These are phyloP conservation scores for Phaeosphaeria sp. DNA, from an alignment of 2,329 filamentous ascomycete genomes.

Conservation along the genomic window DNA sequence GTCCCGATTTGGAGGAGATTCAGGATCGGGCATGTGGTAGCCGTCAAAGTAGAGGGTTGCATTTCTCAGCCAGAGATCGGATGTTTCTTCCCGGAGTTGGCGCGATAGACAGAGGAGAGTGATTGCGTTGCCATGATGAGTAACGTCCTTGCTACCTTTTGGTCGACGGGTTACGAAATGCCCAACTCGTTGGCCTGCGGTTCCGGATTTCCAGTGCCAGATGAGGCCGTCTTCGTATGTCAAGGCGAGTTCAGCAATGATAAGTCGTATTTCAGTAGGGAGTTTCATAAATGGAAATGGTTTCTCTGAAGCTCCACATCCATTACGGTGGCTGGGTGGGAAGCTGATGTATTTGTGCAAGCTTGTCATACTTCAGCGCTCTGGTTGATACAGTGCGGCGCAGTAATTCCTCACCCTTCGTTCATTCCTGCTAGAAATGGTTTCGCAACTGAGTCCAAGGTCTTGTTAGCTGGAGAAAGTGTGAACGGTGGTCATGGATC, in stretches of 20 bases:
- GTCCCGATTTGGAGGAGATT: not conserved
- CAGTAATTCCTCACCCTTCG: too few relatives aligned
- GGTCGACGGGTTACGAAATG: not conserved
- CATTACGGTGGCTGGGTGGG: too few relatives aligned
- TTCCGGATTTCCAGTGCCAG: slow-evolving; percentile 1
- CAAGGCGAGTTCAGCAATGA: not conserved
- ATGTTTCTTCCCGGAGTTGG: too few relatives aligned
- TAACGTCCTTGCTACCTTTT: not conserved
- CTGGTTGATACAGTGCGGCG: too few relatives aligned
- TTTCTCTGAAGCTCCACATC: not conserved
- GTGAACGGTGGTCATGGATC: too few relatives aligned
- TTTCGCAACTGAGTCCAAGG: too few relatives aligned
- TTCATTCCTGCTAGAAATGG: too few relatives aligned
- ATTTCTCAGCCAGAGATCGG: too few relatives aligned
- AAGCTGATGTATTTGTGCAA: too few relatives aligned
- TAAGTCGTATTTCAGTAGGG: not conserved
- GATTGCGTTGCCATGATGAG: not conserved
- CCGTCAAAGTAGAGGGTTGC: not conserved
- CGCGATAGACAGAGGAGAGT: too few relatives aligned
- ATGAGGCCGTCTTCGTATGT: not conserved
- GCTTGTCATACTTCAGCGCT: too few relatives aligned
- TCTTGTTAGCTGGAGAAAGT: too few relatives aligned
- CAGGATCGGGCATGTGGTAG: not conserved
- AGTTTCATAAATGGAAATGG: not conserved
- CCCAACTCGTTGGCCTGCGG: not conserved